phyloP scores from a whole-genome alignment of 2,329 filamentous ascomycete species.

The Hypoxylon sp. region DNA sequence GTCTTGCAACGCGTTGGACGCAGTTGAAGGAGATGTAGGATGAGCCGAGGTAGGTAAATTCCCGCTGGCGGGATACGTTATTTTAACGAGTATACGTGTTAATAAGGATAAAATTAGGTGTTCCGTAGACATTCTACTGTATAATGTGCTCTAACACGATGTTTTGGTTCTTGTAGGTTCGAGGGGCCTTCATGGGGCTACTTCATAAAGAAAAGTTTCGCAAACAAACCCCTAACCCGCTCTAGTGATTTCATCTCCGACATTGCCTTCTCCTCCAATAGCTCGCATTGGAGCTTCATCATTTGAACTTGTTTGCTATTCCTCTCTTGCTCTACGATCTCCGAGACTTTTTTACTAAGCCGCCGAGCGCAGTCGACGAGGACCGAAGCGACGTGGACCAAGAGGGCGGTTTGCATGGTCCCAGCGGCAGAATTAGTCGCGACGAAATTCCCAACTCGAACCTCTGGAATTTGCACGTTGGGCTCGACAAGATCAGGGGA shows the following conservation, averaged over 20 bases:
- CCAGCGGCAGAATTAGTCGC: conserved; percentile 46
- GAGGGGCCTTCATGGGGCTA: neutral
- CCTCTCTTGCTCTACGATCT: conserved; percentile 8
- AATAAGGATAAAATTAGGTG: neutral
- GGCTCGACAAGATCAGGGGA: conserved; percentile 52
- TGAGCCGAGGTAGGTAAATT: neutral
- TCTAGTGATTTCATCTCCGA: conserved; percentile 41
- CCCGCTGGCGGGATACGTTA: neutral
- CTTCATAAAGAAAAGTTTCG: conserved; percentile 35
- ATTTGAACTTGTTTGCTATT: conserved; percentile 38
- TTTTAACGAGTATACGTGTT: too few relatives aligned
- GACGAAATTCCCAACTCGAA: conserved; percentile 57
- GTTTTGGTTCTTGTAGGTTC: neutral
- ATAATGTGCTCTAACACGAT: neutral
- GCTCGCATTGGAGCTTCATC: conserved; percentile 48
- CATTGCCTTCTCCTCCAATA: conserved; percentile 45
- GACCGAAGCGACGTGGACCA: conserved; percentile 46
- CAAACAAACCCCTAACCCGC: conserved; percentile 41
- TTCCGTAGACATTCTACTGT: neutral
- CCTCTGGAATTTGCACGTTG: conserved; percentile 57
- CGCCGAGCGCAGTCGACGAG: conserved; percentile 41
- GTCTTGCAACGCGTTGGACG: neutral
- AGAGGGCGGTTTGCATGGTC: conserved; percentile 48
- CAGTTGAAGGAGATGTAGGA: neutral
- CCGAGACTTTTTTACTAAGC: conserved; percentile 33